Base-by-base conservation (phyloP, 768 basidiomycete genomes). In the Tephrocybe sp. region DNA sequence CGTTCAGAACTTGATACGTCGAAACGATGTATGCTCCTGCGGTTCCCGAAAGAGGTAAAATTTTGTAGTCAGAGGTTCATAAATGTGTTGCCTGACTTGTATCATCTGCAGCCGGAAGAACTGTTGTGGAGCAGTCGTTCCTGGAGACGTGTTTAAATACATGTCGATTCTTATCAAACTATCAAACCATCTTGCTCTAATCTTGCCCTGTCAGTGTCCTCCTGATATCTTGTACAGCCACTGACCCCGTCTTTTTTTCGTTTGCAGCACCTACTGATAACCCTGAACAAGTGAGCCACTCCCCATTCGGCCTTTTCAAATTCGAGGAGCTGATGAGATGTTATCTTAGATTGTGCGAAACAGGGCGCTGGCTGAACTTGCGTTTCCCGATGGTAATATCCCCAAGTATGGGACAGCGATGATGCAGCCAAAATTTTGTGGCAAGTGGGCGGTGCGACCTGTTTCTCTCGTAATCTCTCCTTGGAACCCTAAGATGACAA, bases 131-230 rank as follows among this genome's bases (percentile, higher is more conserved):
- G 64, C 65, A 0, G 72, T 69, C 59, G 81, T 82, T 41, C 72
- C 84, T 2, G 82, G 82, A 28, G 77, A 84, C 30, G 73, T 94
- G 5, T 84, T 96, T 66, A 84, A 81, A 60, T 89, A 82, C 58
- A 88, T 89, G 72, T 82, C 83, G 1, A 76, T 91, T n/a, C 70
- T 94, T 43, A 87, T 92, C 67, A 91, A 92, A 65, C 71, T 94
- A 5, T 89, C 90, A 8, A 94, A 98, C 63, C 94, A 97, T 63
- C 76, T 96, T 38, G 89, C 80, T 0, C 68, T 98, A 18, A 87
- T 98, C 32, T 76, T 96, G 34, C 94, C 92, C 44, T 78, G 94
- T 90, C 54, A 19, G 65, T 47, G 1, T 16, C 19, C 31, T 47
- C 16, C 39, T 4, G 21, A 52, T 41, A 30, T 38, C 21, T 42